Conservation (phyloP, 768 basidiomycete species). For the Termitomyces eurrhizus region DNA sequence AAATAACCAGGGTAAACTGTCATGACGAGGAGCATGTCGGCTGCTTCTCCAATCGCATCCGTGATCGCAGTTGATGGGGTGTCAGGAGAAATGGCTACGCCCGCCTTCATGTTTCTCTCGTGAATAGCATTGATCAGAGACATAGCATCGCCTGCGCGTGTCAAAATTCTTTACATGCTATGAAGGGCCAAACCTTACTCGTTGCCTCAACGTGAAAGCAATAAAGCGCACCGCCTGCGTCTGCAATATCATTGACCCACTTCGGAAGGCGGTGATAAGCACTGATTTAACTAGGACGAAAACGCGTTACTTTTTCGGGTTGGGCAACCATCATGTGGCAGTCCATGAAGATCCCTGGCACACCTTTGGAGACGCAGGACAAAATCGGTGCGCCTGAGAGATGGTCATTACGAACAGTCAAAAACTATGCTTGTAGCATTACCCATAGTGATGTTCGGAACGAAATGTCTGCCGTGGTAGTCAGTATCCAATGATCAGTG, state of each 20-base stretch:
- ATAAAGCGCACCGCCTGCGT: slow-evolving; percentile 92
- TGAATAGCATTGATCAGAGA: slow-evolving; percentile 81
- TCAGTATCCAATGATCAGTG: slow-evolving; percentile 9
- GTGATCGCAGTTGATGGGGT: slow-evolving; percentile 88
- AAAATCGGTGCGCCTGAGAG: slow-evolving; percentile 80
- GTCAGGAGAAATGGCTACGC: slow-evolving; percentile 95
- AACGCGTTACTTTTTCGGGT: slow-evolving; percentile 69
- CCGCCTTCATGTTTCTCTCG: slow-evolving; percentile 84
- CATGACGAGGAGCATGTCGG: slow-evolving; percentile 98
- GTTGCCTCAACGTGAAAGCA: slow-evolving; percentile 97
- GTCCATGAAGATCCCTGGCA: slow-evolving; percentile 98
- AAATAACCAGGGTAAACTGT: slow-evolving; percentile 87
- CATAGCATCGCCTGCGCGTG: slow-evolving; percentile 54
- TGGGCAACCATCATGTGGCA: slow-evolving; percentile 99
- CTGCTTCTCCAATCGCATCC: slow-evolving; percentile 74
- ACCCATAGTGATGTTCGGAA: slow-evolving; percentile 99
- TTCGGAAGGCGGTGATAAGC: slow-evolving; percentile 26
- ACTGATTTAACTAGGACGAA: neutral
- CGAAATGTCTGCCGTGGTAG: slow-evolving; percentile 71
- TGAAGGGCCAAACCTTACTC: slow-evolving; percentile 42
- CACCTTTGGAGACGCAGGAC: slow-evolving; percentile 75
- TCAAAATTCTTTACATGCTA: neutral
- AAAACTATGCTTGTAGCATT: slow-evolving; percentile 5
- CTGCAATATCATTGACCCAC: slow-evolving; percentile 97
- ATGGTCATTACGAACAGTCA: slow-evolving; percentile 1